A percentile compares a stretch with the other conserved stretches of the same genome.
Conservation (phyloP, 805 yeast species). For the Saccharomycopsis capsularis region DNA sequence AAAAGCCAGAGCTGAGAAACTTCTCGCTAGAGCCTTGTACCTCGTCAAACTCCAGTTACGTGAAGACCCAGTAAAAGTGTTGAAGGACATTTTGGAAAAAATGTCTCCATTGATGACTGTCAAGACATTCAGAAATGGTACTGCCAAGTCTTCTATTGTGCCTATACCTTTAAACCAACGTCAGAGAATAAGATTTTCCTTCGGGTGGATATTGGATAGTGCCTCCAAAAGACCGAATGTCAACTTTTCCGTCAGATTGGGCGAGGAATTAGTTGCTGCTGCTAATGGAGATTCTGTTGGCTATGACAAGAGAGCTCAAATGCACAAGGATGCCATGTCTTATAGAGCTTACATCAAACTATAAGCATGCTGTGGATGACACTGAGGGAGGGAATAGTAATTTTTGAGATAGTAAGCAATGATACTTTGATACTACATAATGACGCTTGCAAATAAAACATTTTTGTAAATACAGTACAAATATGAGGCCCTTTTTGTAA, state of each 20-base stretch:
- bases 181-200: conserved; percentile 81
- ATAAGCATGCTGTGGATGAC: no score
- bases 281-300: conserved; percentile 73
- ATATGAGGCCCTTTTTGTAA: no score
- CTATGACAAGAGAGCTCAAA: conserved; percentile 71
- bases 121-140: conserved; percentile 72
- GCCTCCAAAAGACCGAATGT: conserved; percentile 70
- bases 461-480: no score
- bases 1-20: conserved; percentile 70
- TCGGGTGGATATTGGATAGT: conserved; percentile 85
- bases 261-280: conserved; percentile 81
- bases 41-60: conserved; percentile 66
- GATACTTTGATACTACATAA: no score
- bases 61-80: conserved; percentile 69
- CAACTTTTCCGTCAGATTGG: conserved; percentile 80
- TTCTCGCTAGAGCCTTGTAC: conserved; percentile 71
- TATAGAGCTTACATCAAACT: conserved; percentile 73
- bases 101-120: conserved; percentile 81
- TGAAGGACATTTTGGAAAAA: conserved; percentile 68
- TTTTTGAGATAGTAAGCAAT: no score
- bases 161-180: conserved; percentile 79
- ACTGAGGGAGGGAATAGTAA: no score
- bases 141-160: conserved; percentile 72
- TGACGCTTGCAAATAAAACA: no score
- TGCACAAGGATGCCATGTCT: conserved; percentile 82